Evolutionary conservation across 768 basidiomycete species (phyloP), one percentile per base, ranked within the genome.

Genomic region (Amanita phalloides): DNA sequence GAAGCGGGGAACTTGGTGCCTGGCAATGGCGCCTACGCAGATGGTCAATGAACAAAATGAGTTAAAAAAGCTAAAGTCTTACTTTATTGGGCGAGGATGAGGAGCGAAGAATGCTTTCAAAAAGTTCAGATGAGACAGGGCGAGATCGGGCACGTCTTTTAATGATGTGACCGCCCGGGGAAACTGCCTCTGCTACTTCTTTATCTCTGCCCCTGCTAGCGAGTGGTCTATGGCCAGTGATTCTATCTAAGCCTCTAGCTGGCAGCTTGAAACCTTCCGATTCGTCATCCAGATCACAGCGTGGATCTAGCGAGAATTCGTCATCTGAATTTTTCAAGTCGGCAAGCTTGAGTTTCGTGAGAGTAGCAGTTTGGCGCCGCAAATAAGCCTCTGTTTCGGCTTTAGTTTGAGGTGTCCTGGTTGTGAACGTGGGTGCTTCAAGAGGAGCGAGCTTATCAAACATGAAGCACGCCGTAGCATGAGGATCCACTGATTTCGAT

Each of bases 71-170:
- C 51, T 26, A 23, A 36, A 52, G 54, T 65, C 69, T 59, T 63
- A 73, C 74, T 57, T 66, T 68, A 32, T 53, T 63, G 39, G 71
- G 71, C 36, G 79, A 77, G 30, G 71, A 60, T 1, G 73, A 69
- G 13, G 71, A 68, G 49, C 67, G 68, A 49, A 67, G 65, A 48
- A 70, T 64, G 55, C 74, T 74, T 62, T 81, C 75, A 14, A 79
- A 70, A 43, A 86, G 66, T 60, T 86, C 84, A 25, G 75, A 64
- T 17, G 86, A 88, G 11, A 87, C 71, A 2, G 85, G 86, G 48
- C 86, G 73, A 25, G 84, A 79, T 9, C 84, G 79, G 1, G 86
- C 86, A 9, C 86, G 78, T 51, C 86, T 74, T 64, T 90, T 89
- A 36, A 72, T 76, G 51, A 90, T 70, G 64, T 87, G 86, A 0